Evolutionary conservation across 768 basidiomycete species (phyloP).

Genomic region (Termitomyces sp.): DNA sequence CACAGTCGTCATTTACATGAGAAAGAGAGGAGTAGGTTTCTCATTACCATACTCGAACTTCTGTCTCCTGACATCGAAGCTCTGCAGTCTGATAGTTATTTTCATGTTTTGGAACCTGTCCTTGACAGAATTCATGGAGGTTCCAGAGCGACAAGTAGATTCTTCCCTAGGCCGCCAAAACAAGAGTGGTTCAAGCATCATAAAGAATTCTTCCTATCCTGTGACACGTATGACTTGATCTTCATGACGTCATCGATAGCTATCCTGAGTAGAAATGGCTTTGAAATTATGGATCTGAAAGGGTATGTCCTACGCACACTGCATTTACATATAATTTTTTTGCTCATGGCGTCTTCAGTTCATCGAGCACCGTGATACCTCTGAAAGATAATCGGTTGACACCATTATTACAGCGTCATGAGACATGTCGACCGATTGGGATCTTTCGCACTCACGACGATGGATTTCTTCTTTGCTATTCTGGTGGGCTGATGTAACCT

Average conservation of each 20-base stretch:
- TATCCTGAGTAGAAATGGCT: slow-evolving; percentile 87
- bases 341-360: slow-evolving; percentile 32
- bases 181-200: slow-evolving; percentile 92
- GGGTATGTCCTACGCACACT: slow-evolving; percentile 55
- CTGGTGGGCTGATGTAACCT: slow-evolving; percentile 45
- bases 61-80: not conserved
- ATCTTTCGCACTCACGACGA: slow-evolving; percentile 87
- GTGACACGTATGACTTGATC: slow-evolving; percentile 81
- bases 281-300: slow-evolving; percentile 95
- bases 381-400: slow-evolving; percentile 59
- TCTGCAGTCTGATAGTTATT: slow-evolving; percentile 70
- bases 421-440: slow-evolving; percentile 76
- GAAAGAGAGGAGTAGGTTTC: slow-evolving; percentile 72
- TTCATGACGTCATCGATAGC: slow-evolving; percentile 92
- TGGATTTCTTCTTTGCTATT: slow-evolving; percentile 86
- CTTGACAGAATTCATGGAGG: slow-evolving; percentile 79
- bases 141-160: slow-evolving; percentile 57
- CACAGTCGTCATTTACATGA: slow-evolving; percentile 93
- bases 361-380: slow-evolving; percentile 85
- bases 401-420: slow-evolving; percentile 73
- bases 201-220: slow-evolving; percentile 83
- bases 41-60: slow-evolving; percentile 24
- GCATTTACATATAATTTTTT: not conserved
- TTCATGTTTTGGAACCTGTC: slow-evolving; percentile 92
- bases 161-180: slow-evolving; percentile 58